Evolutionary conservation across 1,284 basidiomycete genomes (phyloP), one percentile per base, ranked within the genome.

Genomic region (Cutaneotrichosporon sp.): DNA sequence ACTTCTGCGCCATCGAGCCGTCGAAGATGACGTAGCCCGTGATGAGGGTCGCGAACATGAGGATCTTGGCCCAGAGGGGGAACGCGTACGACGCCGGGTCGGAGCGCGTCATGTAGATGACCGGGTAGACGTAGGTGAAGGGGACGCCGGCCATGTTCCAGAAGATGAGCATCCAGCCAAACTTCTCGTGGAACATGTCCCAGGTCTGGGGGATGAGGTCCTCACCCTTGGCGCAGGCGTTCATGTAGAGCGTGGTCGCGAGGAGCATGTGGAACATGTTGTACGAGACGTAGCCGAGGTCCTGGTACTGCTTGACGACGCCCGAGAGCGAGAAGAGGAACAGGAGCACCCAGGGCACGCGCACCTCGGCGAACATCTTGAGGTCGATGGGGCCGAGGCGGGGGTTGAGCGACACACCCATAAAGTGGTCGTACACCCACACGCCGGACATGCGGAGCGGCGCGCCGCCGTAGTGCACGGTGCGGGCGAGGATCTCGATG

Each of bases 321-420:
- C 94, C 95, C 42, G 91, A 95, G 47, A 98, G 87, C 9, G 92
- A 86, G 72, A 98, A 85, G 79, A 95, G 88, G 84, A 98, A 97
- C 18, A 97, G 88, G 60, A 98, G 87, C 22, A 97, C 89, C 95
- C 97, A 99, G 8, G 95, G 94, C 69, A 99, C 92, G 56, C 97
- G 87, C 61, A 99, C 95, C 79, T 99, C 95, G 27, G 92, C 92
- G 87, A 95, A 99, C 95, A 99, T 98, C 83, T 99, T 99, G 74
- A 99, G 83, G 81, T 98, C 95, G 69, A 99, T 86, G 36, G 84
- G 83, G n/a, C 94, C 93, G 67, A 99, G 85, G 62, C 95, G 87
- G 14, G 97, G 97, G 82, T 98, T 99, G 67, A 99, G 84, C 58
- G 85, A 85, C 42, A 94, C 93, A 52, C 97, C 97, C 94, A 98